Base-by-base conservation (phyloP, 2,329 filamentous ascomycete genomes). In the Alternaria sp. region DNA sequence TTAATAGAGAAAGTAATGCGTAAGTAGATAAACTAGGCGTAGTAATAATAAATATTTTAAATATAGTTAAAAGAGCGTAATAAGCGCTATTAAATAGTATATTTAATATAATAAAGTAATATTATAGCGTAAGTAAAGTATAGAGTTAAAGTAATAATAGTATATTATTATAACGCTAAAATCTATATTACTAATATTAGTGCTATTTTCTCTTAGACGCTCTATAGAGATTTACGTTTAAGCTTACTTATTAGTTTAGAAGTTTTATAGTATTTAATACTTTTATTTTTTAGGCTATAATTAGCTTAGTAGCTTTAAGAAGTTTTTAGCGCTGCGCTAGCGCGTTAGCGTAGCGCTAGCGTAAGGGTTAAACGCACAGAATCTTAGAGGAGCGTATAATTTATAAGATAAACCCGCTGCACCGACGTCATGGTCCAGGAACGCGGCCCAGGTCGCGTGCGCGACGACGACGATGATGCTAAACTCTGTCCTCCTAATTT, bases 351-450 rank as follows among this genome's bases (percentile, higher is more conserved):
- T 2, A 8, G 30, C 30, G 30, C 30, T 33, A 33, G 30, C 30
- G 30, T 1, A 33, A 33, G 3, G 2, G 30, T 33, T 33, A 33
- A 33, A 33, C 12, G 12, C 2, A 33, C 0, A 8, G 14, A 33
- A 33, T 33, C 14, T 33, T 15, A 15, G 30, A 33, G 30, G 0
- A 33, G 30, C 30, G 30, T 33, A 33, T 33, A 4, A 33, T 33
- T 33, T 33, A 33, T 33, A 15, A 33, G 30, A 33, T 33, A 30
- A 30, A 25, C 23, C n/a, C n/a, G 28, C 28, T 47, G 26, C 55
- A 30, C 28, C 61, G 30, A 66, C 64, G 64, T 66, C 61, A 66
- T 51, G 41, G 45, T 18, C 55, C 60, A 64, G 54, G 44, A 61
- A 66, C 64, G 54, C 61, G 61, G 41, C 55, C 47, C 15, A 41